Conservation (phyloP, 768 basidiomycete genomes). For the Punctularia strigosozonata region DNA sequence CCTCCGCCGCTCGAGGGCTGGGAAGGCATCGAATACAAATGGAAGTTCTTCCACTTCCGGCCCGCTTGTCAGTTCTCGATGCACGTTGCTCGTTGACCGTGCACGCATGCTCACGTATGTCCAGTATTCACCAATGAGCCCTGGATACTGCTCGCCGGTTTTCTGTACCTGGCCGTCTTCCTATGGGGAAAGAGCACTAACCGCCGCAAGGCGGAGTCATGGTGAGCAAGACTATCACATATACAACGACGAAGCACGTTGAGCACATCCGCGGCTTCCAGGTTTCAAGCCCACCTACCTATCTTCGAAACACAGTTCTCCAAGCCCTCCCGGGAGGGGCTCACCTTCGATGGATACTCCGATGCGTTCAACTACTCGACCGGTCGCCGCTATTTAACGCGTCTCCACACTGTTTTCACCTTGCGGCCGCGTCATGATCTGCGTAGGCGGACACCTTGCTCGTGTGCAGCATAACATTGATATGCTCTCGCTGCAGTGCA, state of each 20-base stretch:
- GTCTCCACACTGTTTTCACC: conserved; percentile 69
- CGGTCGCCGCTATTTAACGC: conserved; percentile 65
- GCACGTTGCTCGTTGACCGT: not conserved
- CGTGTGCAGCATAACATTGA: too few relatives aligned
- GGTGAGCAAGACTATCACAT: too few relatives aligned
- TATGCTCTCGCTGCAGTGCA: too few relatives aligned
- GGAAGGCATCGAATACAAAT: conserved; percentile 62
- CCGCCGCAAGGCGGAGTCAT: conserved; percentile 43
- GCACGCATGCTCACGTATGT: not conserved
- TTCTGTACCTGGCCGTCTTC: conserved; percentile 45
- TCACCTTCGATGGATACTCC: conserved; percentile 57
- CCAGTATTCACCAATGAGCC: conserved; percentile 59
- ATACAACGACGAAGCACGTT: too few relatives aligned
- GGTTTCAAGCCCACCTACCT: conserved; percentile 47
- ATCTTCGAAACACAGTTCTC: conserved; percentile 69
- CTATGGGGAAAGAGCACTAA: conserved; percentile 55
- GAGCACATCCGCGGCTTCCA: too few relatives aligned
- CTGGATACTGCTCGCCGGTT: conserved; percentile 36
- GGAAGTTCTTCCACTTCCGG: conserved; percentile 69
- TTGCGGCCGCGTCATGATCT: conserved; percentile 81
- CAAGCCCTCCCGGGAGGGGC: conserved; percentile 40
- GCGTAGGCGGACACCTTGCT: too few relatives aligned
- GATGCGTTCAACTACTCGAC: conserved; percentile 85
- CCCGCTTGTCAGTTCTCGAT: conserved; percentile 52
- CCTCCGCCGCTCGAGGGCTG: conserved; percentile 46